phyloP scores from a whole-genome alignment of 2,329 filamentous ascomycete species.

The Neopestalotiopsis clavispora region DNA sequence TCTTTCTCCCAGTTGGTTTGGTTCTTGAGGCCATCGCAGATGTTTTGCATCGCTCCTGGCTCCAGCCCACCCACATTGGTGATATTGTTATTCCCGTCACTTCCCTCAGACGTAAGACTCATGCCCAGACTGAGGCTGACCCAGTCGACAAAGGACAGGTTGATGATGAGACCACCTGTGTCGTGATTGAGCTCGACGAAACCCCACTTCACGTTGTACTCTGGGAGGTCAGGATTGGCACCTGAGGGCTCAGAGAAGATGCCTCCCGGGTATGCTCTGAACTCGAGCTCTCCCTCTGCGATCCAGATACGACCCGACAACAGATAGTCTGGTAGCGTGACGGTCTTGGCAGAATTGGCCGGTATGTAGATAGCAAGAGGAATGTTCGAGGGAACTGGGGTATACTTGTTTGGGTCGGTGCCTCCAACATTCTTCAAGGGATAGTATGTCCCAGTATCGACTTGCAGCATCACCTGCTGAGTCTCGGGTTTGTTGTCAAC shows the following conservation, averaged over 20 bases:
- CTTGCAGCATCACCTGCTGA: background rate
- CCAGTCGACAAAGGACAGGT: slow-evolving; percentile 55
- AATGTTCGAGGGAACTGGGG: background rate
- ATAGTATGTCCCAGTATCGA: background rate
- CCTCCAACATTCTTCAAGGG: background rate
- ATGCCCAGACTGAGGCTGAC: slow-evolving; percentile 54
- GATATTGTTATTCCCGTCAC: slow-evolving; percentile 19
- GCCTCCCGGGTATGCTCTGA: slow-evolving; percentile 34
- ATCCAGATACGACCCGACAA: slow-evolving; percentile 40
- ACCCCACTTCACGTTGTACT: slow-evolving; percentile 44
- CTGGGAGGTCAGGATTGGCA: slow-evolving; percentile 41
- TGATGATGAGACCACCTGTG: slow-evolving; percentile 42
- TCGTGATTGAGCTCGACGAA: slow-evolving; percentile 47
- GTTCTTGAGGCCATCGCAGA: slow-evolving; percentile 37
- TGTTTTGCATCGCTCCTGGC: slow-evolving; percentile 35
- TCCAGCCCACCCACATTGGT: slow-evolving; percentile 43
- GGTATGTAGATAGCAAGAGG: background rate
- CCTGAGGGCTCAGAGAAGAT: slow-evolving; percentile 49
- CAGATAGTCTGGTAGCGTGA: background rate
- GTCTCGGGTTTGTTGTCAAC: background rate
- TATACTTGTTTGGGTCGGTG: background rate
- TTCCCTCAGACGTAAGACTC: slow-evolving; percentile 40
- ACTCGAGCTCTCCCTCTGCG: slow-evolving; percentile 37
- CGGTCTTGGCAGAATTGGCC: background rate
- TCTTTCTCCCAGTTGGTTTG: slow-evolving; percentile 19